Evolutionary conservation across 495 filamentous ascomycete genomes (phyloP).

Genomic region (Tuber aestivum): DNA sequence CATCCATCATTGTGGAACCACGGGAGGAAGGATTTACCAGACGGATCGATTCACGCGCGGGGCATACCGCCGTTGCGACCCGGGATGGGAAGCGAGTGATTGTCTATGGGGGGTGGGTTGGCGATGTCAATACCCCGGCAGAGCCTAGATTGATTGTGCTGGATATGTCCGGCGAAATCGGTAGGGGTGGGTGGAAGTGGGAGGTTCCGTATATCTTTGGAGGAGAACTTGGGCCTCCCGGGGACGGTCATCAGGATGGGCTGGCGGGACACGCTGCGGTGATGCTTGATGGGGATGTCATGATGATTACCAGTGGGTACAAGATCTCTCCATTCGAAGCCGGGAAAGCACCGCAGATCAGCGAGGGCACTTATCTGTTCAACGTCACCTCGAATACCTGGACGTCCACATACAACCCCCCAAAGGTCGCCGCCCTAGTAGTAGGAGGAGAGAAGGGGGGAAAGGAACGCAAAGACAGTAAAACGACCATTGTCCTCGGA

Average conservation of each 20-base stretch:
- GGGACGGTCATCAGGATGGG: slow-evolving; percentile 45
- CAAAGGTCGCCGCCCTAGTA: slow-evolving; percentile 43
- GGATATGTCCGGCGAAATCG: slow-evolving; percentile 63
- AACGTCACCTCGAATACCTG: slow-evolving; percentile 71
- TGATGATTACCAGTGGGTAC: slow-evolving; percentile 85
- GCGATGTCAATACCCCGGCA: slow-evolving; percentile 65
- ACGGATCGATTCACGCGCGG: slow-evolving; percentile 69
- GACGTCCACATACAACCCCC: slow-evolving; percentile 61
- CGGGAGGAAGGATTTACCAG: slow-evolving; percentile 13
- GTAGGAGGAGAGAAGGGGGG: slow-evolving; percentile 8
- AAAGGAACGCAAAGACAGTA: slow-evolving; percentile 15
- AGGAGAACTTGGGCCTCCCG: slow-evolving; percentile 41
- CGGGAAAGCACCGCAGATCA: slow-evolving; percentile 41
- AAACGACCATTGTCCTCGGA: slow-evolving; percentile 67
- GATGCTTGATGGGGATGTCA: slow-evolving; percentile 76
- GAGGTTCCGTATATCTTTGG: slow-evolving; percentile 54
- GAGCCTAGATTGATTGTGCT: slow-evolving; percentile 73
- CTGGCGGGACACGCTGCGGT: slow-evolving; percentile 80
- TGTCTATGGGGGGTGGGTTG: slow-evolving; percentile 86
- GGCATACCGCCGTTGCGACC: slow-evolving; percentile 74
- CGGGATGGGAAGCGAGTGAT: slow-evolving; percentile 68
- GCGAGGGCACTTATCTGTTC: slow-evolving; percentile 59
- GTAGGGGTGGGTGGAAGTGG: slow-evolving; percentile 70
- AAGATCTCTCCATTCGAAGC: slow-evolving; percentile 53
- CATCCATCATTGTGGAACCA: slow-evolving; percentile 31